phyloP scores from a whole-genome alignment of 495 filamentous ascomycete genomes.

The Pyrenopolyporus hunteri region DNA sequence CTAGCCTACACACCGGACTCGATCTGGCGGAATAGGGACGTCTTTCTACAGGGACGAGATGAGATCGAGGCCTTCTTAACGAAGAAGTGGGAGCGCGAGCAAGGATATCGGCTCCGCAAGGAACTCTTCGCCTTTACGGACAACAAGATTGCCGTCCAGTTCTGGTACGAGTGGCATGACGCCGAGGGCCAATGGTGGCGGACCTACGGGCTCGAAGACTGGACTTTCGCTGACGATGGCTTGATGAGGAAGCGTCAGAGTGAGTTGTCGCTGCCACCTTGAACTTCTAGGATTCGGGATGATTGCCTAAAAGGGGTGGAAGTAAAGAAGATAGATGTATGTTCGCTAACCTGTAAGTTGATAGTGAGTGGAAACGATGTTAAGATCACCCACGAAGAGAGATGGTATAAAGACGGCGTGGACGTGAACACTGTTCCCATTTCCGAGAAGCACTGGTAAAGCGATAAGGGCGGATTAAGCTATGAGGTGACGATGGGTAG shows the following conservation, averaged over 20 bases:
- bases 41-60: conserved; percentile 72
- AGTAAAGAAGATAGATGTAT: too few relatives aligned
- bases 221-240: conserved; percentile 83
- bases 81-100: conserved; percentile 78
- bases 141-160: conserved; percentile 82
- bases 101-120: conserved; percentile 79
- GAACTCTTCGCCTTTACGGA: conserved; percentile 81
- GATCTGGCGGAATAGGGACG: conserved; percentile 82
- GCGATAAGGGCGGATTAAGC: neutral
- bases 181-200: conserved; percentile 81
- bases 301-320: too few relatives aligned
- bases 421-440: conserved; percentile 79
- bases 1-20: conserved; percentile 76
- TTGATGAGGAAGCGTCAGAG: conserved; percentile 84
- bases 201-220: conserved; percentile 89
- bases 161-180: conserved; percentile 92
- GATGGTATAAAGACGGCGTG: conserved; percentile 73
- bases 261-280: conserved; percentile 1
- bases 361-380: conserved; percentile 86
- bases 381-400: conserved; percentile 64
- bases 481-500: too few relatives aligned
- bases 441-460: conserved; percentile 75
- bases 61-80: conserved; percentile 74
- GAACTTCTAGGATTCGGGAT: neutral
- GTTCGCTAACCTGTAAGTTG: neutral